Evolutionary conservation across 139 green algal genomes (phyloP), one percentile per base, ranked within the genome.

Genomic region (Eudorina sp.): DNA sequence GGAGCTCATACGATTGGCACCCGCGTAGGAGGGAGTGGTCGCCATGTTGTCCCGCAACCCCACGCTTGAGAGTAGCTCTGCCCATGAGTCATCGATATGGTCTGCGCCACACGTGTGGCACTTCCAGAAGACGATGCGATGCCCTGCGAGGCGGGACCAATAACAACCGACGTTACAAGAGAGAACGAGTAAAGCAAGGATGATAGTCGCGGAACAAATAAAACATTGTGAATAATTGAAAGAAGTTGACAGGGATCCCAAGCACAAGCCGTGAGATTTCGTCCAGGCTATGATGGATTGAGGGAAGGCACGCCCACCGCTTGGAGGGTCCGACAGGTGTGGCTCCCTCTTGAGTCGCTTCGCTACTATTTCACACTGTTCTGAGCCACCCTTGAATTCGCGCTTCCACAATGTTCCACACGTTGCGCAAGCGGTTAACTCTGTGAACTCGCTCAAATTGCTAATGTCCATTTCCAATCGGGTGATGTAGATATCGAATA

Each of bases 111-210:
- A 86, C 2, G 58, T 86, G 21, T 86, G 80, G n/a, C 80, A 86
- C 41, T 76, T 76, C 80, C 80, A 86, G 60, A 77, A 86, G 53
- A 86, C 80, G 18, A 76, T 25, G 1, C 80, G 80, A 14, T 86
- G 80, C 8, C 80, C 79, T 85, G 79, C 55, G 31, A 23, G 41
- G 34, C 62, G 4, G 27, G 3, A 2, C 29, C 62, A 40, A 2
- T 29, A 5, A 7, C 27, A 40, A n/a, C 23, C 3, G 62, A 4
- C 9, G 9, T 18, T 25, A 6, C 53, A 60, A 14, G 18, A 16
- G 51, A 16, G 51, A 60, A 16, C 16, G 13, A 60, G 14, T 13
- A 60, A 60, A 16, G 14, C 51, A 60, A n/a, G n/a, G n/a, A n/a
- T n/a, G n/a, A n/a, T n/a, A n/a, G n/a, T n/a, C n/a, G n/a, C n/a